These are phyloP conservation scores for Cadophora sp. DNA, from an alignment of 2,329 filamentous ascomycete species.

Conservation along the genomic window DNA sequence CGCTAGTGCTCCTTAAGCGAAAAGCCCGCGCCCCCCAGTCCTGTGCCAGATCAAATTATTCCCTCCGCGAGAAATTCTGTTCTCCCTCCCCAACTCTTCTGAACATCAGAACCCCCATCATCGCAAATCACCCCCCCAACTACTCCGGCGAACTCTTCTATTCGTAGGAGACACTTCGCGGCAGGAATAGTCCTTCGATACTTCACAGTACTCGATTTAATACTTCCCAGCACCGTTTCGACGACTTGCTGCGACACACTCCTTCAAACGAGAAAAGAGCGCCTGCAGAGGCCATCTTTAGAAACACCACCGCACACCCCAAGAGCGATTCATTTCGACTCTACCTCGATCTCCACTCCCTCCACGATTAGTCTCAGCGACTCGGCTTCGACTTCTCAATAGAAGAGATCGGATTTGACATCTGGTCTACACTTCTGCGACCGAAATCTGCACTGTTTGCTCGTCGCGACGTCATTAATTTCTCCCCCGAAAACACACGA, in stretches of 20 bases:
- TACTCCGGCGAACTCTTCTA: conserved; percentile 42
- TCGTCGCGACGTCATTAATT: conserved; percentile 43
- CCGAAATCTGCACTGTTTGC: conserved; percentile 30
- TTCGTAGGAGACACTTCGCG: conserved; percentile 43
- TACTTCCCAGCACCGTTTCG: conserved; percentile 29
- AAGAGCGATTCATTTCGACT: conserved; percentile 46
- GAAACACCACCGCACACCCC: conserved; percentile 29
- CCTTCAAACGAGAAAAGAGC: conserved; percentile 35
- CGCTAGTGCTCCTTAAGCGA: conserved; percentile 23
- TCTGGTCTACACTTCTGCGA: conserved; percentile 40
- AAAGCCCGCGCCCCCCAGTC: not conserved
- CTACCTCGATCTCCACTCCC: conserved; percentile 36
- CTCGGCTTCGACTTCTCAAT: conserved; percentile 27
- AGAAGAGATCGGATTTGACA: conserved; percentile 39
- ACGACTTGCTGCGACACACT: conserved; percentile 35
- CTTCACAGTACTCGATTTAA: conserved; percentile 31
- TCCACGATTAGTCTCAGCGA: conserved; percentile 22
- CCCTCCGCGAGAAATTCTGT: conserved; percentile 17
- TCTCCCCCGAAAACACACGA: conserved; percentile 34
- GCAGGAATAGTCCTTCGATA: conserved; percentile 39
- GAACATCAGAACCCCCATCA: conserved; percentile 27
- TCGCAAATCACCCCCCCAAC: conserved; percentile 21
- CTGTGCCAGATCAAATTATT: conserved; percentile 16
- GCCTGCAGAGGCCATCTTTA: conserved; percentile 36
- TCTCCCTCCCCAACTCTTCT: conserved; percentile 27